Evolutionary conservation across 345 rosid genomes (phyloP).

Genomic region (Erysimum cheiranthoides): DNA sequence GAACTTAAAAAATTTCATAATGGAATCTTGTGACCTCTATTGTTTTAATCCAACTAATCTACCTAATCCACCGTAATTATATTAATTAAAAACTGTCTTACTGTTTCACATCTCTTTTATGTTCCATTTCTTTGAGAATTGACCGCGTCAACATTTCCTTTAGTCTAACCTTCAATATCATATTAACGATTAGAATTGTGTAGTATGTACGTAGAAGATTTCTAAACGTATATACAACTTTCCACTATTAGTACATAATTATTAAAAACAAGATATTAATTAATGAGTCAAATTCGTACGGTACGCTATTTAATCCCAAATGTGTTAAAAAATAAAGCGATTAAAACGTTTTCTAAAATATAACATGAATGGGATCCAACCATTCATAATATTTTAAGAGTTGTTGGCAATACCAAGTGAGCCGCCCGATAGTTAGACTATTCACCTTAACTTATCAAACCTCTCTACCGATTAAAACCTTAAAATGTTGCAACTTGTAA

Average conservation of each 20-base stretch:
- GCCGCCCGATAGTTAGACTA: not conserved
- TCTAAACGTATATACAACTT: not conserved
- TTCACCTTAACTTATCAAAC: not conserved
- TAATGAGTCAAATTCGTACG: not conserved
- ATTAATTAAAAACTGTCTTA: not conserved
- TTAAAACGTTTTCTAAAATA: not conserved
- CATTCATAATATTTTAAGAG: not conserved
- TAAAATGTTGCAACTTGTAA: conserved; percentile 10
- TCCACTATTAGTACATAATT: not conserved
- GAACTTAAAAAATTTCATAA: not conserved
- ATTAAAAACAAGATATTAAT: too few species aligned
- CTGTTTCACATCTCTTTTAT: conserved; percentile 1
- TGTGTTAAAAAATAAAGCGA: not conserved
- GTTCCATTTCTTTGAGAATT: not conserved
- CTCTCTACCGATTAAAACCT: not conserved
- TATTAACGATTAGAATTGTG: not conserved
- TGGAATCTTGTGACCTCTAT: not conserved
- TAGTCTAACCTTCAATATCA: not conserved
- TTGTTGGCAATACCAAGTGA: not conserved
- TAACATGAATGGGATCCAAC: not conserved
- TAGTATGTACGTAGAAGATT: not conserved
- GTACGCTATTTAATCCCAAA: not conserved
- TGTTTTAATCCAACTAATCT: conserved; percentile 29
- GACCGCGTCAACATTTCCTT: conserved; percentile 13
- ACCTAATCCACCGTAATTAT: conserved; percentile 29